Evolutionary conservation across 78 protist species (phyloP).

Genomic region (Polysphondylium violaceum): DNA sequence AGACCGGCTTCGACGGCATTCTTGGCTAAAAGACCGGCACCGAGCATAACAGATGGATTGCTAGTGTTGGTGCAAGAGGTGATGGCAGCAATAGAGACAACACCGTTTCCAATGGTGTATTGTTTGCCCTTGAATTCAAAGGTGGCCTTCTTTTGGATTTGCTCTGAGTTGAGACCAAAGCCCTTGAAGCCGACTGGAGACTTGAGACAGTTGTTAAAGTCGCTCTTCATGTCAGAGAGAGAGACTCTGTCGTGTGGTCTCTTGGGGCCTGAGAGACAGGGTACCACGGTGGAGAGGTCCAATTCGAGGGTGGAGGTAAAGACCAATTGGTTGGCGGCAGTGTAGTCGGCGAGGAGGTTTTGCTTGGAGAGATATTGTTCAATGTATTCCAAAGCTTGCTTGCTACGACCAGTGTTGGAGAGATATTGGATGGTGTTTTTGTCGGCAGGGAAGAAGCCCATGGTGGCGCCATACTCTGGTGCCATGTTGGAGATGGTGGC

Average conservation of each 20-base stretch:
- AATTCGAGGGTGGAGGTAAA: conserved; percentile 76
- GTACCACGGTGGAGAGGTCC: conserved; percentile 86
- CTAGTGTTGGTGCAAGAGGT: conserved; percentile 94
- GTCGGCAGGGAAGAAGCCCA: conserved; percentile 95
- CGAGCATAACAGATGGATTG: conserved; percentile 95
- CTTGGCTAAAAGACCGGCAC: conserved; percentile 93
- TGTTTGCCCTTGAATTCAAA: conserved; percentile 78
- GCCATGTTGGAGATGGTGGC: conserved; percentile 96
- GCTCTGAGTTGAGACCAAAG: conserved; percentile 79
- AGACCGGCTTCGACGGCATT: conserved; percentile 91
- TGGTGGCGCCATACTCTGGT: conserved; percentile 94
- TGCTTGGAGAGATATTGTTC: conserved; percentile 58
- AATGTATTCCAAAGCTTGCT: conserved; percentile 48
- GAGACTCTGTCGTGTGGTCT: conserved; percentile 93
- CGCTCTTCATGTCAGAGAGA: conserved; percentile 79
- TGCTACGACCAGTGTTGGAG: conserved; percentile 81
- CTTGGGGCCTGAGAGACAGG: conserved; percentile 91
- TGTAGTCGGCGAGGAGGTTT: conserved; percentile 55
- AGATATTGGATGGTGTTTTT: conserved; percentile 81
- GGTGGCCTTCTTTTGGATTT: conserved; percentile 51
- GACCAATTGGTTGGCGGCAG: conserved; percentile 18
- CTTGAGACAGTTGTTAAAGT: conserved; percentile 82
- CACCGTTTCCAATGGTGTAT: conserved; percentile 87
- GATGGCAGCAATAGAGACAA: conserved; percentile 93
- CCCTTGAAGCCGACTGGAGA: conserved; percentile 91